Evolutionary conservation across 78 protist species (phyloP).

Genomic region (Cavenderia fasciculata): DNA sequence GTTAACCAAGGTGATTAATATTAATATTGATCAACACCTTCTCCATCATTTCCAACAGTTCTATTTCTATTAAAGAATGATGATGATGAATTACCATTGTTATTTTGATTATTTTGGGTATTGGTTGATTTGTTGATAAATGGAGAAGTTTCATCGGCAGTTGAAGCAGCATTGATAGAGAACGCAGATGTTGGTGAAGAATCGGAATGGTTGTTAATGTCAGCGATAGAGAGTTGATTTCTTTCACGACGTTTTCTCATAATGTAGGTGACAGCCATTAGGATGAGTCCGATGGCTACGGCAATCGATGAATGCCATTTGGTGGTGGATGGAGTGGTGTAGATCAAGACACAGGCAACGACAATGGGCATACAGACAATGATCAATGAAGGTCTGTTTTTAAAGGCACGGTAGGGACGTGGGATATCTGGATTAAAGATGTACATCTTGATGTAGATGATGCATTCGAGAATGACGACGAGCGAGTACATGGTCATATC

Average conservation of each 20-base stretch:
- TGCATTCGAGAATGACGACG: constrained; percentile 19
- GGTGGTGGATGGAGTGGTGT: background rate
- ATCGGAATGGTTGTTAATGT: too few species aligned
- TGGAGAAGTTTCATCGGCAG: too few species aligned
- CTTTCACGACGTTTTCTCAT: too few species aligned
- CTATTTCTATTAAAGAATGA: too few species aligned
- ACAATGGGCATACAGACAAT: background rate
- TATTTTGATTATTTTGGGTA: background rate
- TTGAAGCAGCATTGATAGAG: too few species aligned
- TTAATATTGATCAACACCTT: too few species aligned
- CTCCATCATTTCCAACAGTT: too few species aligned
- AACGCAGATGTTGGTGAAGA: too few species aligned
- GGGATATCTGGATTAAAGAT: constrained; percentile 20
- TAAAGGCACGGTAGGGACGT: constrained; percentile 43
- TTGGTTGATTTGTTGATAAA: too few species aligned
- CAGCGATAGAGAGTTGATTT: too few species aligned
- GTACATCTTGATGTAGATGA: constrained; percentile 19
- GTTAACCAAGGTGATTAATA: too few species aligned
- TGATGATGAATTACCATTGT: constrained; percentile 9
- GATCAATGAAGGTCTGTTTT: background rate
- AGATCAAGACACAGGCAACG: background rate
- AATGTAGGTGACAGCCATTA: too few species aligned
- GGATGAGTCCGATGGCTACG: background rate
- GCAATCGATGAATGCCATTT: constrained; percentile 26
- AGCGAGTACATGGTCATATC: constrained; percentile 65